Conservation (phyloP, 768 basidiomycete species). For the Lyophyllum atratum region DNA sequence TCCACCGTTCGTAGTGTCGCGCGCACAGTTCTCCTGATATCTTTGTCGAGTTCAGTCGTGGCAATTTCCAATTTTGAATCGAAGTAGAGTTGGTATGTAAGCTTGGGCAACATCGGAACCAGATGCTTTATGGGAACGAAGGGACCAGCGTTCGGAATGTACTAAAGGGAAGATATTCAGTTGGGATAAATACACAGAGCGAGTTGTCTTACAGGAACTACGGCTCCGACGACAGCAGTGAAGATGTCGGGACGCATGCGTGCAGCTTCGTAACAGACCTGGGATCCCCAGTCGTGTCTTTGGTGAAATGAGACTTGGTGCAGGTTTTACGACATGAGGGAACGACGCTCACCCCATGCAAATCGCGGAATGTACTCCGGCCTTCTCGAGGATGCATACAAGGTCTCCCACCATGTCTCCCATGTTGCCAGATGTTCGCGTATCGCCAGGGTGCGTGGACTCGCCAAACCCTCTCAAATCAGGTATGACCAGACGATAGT, state of each 20-base stretch:
- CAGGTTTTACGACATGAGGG: neutral
- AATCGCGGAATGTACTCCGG: slow-evolving; percentile 46
- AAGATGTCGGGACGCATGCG: slow-evolving; percentile 68
- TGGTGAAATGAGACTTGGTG: neutral
- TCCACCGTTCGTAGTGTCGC: slow-evolving; percentile 52
- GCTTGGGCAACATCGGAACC: slow-evolving; percentile 43
- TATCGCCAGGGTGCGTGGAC: slow-evolving; percentile 66
- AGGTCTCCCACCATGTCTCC: slow-evolving; percentile 65
- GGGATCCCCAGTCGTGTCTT: slow-evolving; percentile 79
- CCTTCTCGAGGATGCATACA: slow-evolving; percentile 59
- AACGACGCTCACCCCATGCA: slow-evolving; percentile 62
- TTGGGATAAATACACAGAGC: neutral
- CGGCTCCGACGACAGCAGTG: slow-evolving; percentile 55
- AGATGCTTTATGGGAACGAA: slow-evolving; percentile 49
- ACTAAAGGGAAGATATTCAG: slow-evolving; percentile 40
- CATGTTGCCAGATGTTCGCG: slow-evolving; percentile 57
- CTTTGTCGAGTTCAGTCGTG: slow-evolving; percentile 50
- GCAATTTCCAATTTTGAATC: slow-evolving; percentile 49
- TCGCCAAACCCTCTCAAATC: slow-evolving; percentile 72
- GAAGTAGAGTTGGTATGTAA: slow-evolving; percentile 70
- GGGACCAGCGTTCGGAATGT: slow-evolving; percentile 52
- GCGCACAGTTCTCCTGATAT: slow-evolving; percentile 59
- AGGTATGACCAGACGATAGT: slow-evolving; percentile 63
- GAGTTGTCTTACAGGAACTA: slow-evolving; percentile 54
- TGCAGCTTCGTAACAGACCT: slow-evolving; percentile 68